Conservation (phyloP, 495 filamentous ascomycete genomes). For the Podospora bellae-mahoneyi region DNA sequence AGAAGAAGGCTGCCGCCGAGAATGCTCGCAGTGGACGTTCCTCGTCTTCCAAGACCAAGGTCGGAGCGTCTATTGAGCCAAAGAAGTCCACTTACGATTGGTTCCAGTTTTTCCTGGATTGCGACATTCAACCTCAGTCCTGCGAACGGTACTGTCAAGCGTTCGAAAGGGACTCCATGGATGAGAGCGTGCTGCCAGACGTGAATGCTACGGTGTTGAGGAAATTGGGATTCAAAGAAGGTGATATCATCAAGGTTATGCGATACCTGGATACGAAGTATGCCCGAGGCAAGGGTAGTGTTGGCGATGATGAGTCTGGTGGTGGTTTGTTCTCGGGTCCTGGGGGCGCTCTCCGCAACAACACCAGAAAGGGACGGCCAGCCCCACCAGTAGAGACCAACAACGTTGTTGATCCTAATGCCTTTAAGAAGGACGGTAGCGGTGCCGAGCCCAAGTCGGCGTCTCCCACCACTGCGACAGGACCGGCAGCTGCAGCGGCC, state of each 20-base stretch:
- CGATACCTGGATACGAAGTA: constrained; percentile 82
- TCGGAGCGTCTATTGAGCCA: constrained; percentile 52
- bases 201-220: constrained; percentile 77
- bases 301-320: constrained; percentile 57
- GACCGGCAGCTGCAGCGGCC: constrained; percentile 33
- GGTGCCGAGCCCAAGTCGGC: constrained; percentile 41
- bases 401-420: constrained; percentile 82
- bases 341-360: constrained; percentile 83
- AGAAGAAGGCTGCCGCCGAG: constrained; percentile 34
- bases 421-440: constrained; percentile 56
- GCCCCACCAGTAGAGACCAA: constrained; percentile 78
- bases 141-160: constrained; percentile 91
- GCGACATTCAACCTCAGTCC: constrained; percentile 84
- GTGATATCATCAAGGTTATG: constrained; percentile 93
- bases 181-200: constrained; percentile 83
- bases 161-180: constrained; percentile 89
- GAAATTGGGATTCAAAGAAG: constrained; percentile 86
- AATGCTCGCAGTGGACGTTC: constrained; percentile 24
- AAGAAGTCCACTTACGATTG: constrained; percentile 83
- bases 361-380: constrained; percentile 90
- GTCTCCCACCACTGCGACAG: constrained; percentile 43
- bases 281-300: constrained; percentile 59
- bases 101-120: constrained; percentile 96
- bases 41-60: constrained; percentile 25
- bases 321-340: constrained; percentile 89